Conservation (phyloP, 1,284 basidiomycete genomes). For the Papiliotrema fonsecae region DNA sequence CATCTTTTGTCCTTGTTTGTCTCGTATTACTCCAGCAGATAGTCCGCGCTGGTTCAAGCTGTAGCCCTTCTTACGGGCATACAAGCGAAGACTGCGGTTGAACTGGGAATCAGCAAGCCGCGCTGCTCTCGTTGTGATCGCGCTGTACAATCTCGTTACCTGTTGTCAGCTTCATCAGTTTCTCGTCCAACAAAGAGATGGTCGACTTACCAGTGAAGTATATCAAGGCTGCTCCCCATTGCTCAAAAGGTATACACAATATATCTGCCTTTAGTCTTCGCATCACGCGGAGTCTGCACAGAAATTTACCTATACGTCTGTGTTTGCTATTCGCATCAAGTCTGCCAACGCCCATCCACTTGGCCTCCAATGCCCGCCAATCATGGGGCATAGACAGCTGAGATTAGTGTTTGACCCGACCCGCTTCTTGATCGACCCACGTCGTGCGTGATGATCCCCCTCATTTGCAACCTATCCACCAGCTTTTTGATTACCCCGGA, state of each 20-base stretch:
- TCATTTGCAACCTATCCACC: conserved; percentile 56
- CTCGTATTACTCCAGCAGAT: conserved; percentile 65
- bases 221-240: conserved; percentile 73
- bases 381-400: conserved; percentile 56
- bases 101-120: conserved; percentile 55
- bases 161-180: conserved; percentile 1
- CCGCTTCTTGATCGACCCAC: conserved; percentile 46
- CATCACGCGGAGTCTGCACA: not conserved
- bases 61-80: conserved; percentile 74
- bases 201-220: conserved; percentile 70
- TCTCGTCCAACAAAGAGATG: conserved; percentile 36
- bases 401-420: not conserved
- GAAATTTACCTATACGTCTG: conserved; percentile 65
- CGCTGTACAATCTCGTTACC: conserved; percentile 13
- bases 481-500: conserved; percentile 55
- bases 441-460: conserved; percentile 67
- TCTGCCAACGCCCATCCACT: conserved; percentile 73
- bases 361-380: conserved; percentile 61
- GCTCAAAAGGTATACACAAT: conserved; percentile 68
- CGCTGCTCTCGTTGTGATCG: conserved; percentile 1
- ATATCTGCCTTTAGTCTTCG: conserved; percentile 52
- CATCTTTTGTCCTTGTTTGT: conserved; percentile 60
- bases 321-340: conserved; percentile 47
- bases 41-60: conserved; percentile 81
- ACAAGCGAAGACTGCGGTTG: conserved; percentile 78